Evolutionary conservation across 2,329 filamentous ascomycete species (phyloP).

Genomic region (Chrysoporthe austroafricana): DNA sequence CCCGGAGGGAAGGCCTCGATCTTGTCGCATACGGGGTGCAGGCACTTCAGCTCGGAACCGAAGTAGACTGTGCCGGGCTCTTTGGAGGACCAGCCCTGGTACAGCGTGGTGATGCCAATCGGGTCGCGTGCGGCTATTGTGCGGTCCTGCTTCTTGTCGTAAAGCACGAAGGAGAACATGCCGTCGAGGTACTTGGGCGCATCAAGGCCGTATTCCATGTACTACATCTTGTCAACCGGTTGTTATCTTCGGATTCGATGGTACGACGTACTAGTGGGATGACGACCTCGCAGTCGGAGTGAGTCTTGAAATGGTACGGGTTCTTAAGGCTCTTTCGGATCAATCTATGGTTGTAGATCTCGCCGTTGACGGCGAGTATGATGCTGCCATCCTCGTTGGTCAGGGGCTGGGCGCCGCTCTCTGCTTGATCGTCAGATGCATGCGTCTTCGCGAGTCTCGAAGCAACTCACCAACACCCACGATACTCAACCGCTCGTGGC

Average conservation of each 20-base stretch:
- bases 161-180: constrained; percentile 99
- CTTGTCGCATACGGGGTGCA: constrained; percentile 93
- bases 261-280: constrained; percentile 78
- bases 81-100: constrained; percentile 87
- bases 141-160: constrained; percentile 92
- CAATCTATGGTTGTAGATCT: constrained; percentile 99
- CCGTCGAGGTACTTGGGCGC: constrained; percentile 93
- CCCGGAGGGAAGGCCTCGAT: constrained; percentile 93
- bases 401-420: constrained; percentile 93
- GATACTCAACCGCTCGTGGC: constrained; percentile 96
- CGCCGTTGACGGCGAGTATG: constrained; percentile 95
- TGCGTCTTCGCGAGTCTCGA: constrained; percentile 15
- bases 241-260: background rate
- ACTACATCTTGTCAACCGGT: constrained; percentile 54
- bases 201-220: constrained; percentile 88
- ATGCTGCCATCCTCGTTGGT: constrained; percentile 89
- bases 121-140: constrained; percentile 93
- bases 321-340: constrained; percentile 84
- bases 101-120: constrained; percentile 96
- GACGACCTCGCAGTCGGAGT: constrained; percentile 98
- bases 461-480: constrained; percentile 82
- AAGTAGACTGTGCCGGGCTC: constrained; percentile 90
- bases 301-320: constrained; percentile 95
- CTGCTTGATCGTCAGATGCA: constrained; percentile 50
- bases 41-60: constrained; percentile 92